Evolutionary conservation across 2,329 filamentous ascomycete genomes (phyloP), one percentile per base, ranked within the genome.

Genomic region (Orbilia quercus): DNA sequence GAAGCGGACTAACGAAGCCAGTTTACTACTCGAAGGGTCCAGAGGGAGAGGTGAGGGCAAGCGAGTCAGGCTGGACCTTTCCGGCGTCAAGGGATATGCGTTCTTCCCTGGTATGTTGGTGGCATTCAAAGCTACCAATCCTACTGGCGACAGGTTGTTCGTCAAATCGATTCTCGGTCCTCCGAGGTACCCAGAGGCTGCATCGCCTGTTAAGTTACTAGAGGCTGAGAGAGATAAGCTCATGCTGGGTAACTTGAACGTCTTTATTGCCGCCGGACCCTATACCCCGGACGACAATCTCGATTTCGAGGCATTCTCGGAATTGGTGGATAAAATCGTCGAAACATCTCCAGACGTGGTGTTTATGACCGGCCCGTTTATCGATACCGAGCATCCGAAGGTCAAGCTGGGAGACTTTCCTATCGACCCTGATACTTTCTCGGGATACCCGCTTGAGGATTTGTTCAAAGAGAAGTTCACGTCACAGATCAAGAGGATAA

Each of bases 81-180:
- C 90, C 72, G 85, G 85, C 1, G 80, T 96, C 0, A 82, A 84
- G 75, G 85, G 81, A 1, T 95, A 90, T 81, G 90, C 91, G 79
- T 91, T 98, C 82, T 98, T 98, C 79, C 95, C 94, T 0, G 95
- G 95, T 4, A 93, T 98, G 79, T 92, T 98, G 58, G 91, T 96
- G 28, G 95, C 94, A 5, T 82, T 98, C 25, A 86, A 86, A 74
- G 95, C 95, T 6, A 92, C 88, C 77, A 99, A 99, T 79, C 88
- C 92, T 18, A 92, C 91, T 0, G 94, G 94, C 0, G 86, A 88
- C 38, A 89, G 91, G 77, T 97, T 98, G 77, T 86, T 88, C 0
- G 92, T 95, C 31, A 88, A 86, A 34, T 88, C 97, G 78, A 82
- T 95, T 1, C 84, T 98, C 5, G 83, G 89, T 0, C 82, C 92